phyloP scores from a whole-genome alignment of 2,329 filamentous ascomycete genomes.

The Fusarium ambrosium region DNA sequence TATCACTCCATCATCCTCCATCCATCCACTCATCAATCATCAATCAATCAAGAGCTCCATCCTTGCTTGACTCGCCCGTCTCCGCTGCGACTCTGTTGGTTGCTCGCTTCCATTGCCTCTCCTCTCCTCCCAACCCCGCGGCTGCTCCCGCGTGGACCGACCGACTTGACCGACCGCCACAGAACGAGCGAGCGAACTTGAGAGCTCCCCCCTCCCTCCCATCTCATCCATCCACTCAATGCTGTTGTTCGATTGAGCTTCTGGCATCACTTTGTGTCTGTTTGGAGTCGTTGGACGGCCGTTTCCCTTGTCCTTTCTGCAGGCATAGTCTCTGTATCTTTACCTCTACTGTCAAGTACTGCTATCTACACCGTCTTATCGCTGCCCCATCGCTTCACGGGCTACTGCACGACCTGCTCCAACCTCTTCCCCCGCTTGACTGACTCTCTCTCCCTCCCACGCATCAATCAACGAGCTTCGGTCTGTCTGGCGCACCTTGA shows the following conservation, averaged over 20 bases:
- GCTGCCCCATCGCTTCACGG: not conserved
- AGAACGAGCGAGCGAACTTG: slow-evolving; percentile 33
- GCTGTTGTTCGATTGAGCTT: slow-evolving; percentile 9
- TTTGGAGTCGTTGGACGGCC: not conserved
- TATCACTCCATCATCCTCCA: slow-evolving; percentile 14
- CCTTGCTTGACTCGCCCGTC: not conserved
- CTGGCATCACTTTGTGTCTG: not conserved
- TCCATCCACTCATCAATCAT: slow-evolving; percentile 8
- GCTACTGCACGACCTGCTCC: slow-evolving; percentile 2
- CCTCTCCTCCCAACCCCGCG: slow-evolving; percentile 23
- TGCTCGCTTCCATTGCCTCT: not conserved
- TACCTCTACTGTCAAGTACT: not conserved
- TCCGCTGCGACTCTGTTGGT: slow-evolving; percentile 5
- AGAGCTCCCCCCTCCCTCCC: not conserved
- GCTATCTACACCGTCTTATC: not conserved
- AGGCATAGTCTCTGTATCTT: slow-evolving; percentile 17
- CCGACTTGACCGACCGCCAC: slow-evolving; percentile 38
- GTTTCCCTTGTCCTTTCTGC: slow-evolving; percentile 1
- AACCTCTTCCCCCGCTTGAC: slow-evolving; percentile 6
- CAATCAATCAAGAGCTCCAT: slow-evolving; percentile 10
- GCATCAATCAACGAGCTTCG: slow-evolving; percentile 4
- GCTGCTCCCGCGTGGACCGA: slow-evolving; percentile 41
- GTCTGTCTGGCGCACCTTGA: slow-evolving; percentile 10
- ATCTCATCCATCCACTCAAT: slow-evolving; percentile 6
- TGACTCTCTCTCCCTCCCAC: slow-evolving; percentile 10